Conservation (phyloP, 768 basidiomycete genomes). For the Lactarius hatsudake region DNA sequence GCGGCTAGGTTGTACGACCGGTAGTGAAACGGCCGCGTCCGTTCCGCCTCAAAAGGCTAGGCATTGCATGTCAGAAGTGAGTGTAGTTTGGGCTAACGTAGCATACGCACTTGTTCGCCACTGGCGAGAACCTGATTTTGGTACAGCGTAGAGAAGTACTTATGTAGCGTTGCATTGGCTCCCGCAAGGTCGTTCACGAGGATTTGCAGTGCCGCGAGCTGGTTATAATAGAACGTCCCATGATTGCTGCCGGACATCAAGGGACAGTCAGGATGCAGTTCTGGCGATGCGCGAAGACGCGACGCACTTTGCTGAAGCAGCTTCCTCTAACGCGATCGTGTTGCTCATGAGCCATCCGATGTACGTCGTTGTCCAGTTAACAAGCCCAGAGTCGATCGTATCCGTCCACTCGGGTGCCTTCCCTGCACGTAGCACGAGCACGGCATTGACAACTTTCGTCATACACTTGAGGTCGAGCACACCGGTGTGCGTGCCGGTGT, state of each 20-base stretch:
- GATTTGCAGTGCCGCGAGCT: constrained; percentile 34
- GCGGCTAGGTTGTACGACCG: constrained; percentile 37
- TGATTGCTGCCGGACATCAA: constrained; percentile 32
- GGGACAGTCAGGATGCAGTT: neutral
- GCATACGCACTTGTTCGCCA: constrained; percentile 31
- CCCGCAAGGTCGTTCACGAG: constrained; percentile 32
- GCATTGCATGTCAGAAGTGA: neutral
- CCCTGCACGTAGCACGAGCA: constrained; percentile 31
- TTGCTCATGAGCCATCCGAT: constrained; percentile 33
- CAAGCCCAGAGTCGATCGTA: constrained; percentile 31
- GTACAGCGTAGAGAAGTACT: constrained; percentile 33
- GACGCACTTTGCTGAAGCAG: constrained; percentile 32
- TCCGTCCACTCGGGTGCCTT: constrained; percentile 32
- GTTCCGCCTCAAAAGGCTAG: constrained; percentile 34
- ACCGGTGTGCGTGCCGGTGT: neutral
- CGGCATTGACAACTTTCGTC: constrained; percentile 33
- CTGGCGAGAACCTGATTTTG: constrained; percentile 31
- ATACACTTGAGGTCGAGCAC: constrained; percentile 32
- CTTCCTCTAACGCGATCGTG: constrained; percentile 28
- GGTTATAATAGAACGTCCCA: constrained; percentile 35
- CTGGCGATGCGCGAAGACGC: neutral
- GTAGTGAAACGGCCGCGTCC: constrained; percentile 37
- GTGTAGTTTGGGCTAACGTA: neutral
- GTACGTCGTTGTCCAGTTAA: constrained; percentile 33
- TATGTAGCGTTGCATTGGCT: constrained; percentile 29